Percentiles rank a stretch among this genome's conserved stretches.
These are phyloP conservation scores for Exophiala mesophila DNA, from an alignment of 2,329 filamentous ascomycete genomes.

Conservation along the genomic window DNA sequence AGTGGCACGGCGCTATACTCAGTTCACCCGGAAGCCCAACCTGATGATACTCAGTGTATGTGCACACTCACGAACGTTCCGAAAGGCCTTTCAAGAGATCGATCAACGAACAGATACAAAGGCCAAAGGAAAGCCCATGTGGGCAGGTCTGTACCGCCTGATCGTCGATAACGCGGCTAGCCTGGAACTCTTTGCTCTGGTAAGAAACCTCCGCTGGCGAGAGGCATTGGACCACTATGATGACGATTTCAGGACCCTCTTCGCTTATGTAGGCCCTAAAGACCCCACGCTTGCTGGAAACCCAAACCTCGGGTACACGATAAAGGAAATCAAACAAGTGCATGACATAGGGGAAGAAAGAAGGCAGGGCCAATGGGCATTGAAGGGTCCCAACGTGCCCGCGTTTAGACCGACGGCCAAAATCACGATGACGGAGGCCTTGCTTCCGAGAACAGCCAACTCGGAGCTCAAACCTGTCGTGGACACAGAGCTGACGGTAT, in stretches of 20 bases:
- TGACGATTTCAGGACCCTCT: constrained; percentile 7
- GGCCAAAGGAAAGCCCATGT: constrained; percentile 1
- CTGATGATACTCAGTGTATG: constrained; percentile 19
- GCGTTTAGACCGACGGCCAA: neutral
- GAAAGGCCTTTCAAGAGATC: constrained; percentile 2
- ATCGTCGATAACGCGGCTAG: constrained; percentile 11
- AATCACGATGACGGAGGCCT: neutral
- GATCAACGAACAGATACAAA: constrained; percentile 10
- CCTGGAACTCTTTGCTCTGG: constrained; percentile 19
- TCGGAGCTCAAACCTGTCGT: neutral
- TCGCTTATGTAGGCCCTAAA: neutral
- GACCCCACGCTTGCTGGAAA: neutral
- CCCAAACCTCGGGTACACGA: neutral
- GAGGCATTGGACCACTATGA: constrained; percentile 3
- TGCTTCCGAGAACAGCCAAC: neutral
- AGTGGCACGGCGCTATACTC: neutral
- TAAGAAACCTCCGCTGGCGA: constrained; percentile 10
- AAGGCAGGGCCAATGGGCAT: neutral
- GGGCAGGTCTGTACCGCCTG: constrained; percentile 4
- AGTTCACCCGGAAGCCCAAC: constrained; percentile 7
- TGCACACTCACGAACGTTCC: constrained; percentile 17
- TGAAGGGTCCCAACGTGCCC: neutral
- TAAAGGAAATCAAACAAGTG: too few relatives aligned
- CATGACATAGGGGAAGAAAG: neutral
- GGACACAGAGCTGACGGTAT: neutral